phyloP scores from a whole-genome alignment of 345 rosid genomes.

The Adansonia digitata region DNA sequence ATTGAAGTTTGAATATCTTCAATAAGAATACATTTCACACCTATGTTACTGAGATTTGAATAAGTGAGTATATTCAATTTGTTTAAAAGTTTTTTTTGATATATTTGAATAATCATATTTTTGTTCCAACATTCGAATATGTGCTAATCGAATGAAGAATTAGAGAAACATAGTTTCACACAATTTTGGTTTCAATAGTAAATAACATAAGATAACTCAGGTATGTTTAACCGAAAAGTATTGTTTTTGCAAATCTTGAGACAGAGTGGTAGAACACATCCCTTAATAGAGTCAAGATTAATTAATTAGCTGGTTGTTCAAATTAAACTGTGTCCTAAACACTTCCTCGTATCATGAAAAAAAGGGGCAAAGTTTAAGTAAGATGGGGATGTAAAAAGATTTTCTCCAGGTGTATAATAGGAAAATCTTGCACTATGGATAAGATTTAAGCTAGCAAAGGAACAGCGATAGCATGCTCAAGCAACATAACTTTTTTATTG shows the following conservation, averaged over 20 bases:
- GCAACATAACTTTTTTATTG: neutral
- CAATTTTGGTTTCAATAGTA: neutral
- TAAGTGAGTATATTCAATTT: no score
- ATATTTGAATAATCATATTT: no score
- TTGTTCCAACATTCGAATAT: no score
- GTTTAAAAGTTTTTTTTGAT: no score
- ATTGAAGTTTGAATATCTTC: neutral
- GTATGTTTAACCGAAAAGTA: neutral
- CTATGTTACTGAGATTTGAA: no score
- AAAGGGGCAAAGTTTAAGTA: neutral
- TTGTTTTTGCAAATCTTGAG: neutral
- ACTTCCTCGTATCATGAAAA: neutral
- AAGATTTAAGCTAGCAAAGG: no score
- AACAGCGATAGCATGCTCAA: neutral
- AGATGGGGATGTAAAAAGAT: neutral
- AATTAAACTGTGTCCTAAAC: neutral
- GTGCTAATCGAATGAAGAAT: no score
- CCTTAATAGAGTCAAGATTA: neutral
- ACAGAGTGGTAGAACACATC: neutral
- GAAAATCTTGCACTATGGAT: no score
- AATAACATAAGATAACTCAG: neutral
- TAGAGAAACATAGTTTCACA: no score
- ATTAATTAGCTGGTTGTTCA: neutral
- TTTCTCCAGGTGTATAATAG: neutral
- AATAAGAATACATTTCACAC: no score